Evolutionary conservation across 2,329 filamentous ascomycete genomes (phyloP).

Genomic region (Trichoderma atrobrunneum): DNA sequence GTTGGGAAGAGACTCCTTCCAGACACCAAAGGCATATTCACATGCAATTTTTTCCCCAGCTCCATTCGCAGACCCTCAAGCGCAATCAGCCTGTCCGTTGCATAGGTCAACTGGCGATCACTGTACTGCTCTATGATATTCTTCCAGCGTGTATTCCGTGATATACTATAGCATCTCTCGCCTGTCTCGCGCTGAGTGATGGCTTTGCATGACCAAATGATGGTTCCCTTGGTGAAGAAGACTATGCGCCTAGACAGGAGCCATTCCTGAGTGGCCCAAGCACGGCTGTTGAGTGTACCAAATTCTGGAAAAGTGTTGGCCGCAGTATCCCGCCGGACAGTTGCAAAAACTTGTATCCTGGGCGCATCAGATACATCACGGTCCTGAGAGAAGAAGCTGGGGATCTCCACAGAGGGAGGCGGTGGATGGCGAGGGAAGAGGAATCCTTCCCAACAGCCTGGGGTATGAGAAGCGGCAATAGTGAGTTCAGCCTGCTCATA

Average conservation of each 20-base stretch:
- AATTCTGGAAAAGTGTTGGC: constrained; percentile 22
- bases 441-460: constrained; percentile 17
- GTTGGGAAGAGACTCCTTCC: constrained; percentile 21
- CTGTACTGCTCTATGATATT: constrained; percentile 21
- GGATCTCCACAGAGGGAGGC: constrained; percentile 15
- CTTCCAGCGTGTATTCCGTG: constrained; percentile 23
- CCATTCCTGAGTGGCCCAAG: constrained; percentile 25
- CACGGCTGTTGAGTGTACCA: constrained; percentile 21
- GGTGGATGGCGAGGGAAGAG: constrained; percentile 4
- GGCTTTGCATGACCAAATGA: constrained; percentile 24
- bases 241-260: constrained; percentile 23
- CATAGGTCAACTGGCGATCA: constrained; percentile 20
- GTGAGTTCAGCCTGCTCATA: constrained; percentile 24
- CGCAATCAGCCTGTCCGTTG: constrained; percentile 21
- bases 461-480: constrained; percentile 21
- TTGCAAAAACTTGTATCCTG: constrained; percentile 16
- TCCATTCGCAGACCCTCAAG: constrained; percentile 21
- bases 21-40: constrained; percentile 20
- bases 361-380: not conserved
- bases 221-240: constrained; percentile 21
- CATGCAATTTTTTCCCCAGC: constrained; percentile 17
- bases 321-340: constrained; percentile 17
- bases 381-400: not conserved
- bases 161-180: constrained; percentile 23
- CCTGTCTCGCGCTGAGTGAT: constrained; percentile 24